Conservation (phyloP, 2,329 filamentous ascomycete species). For the Boeremia lycopersici region DNA sequence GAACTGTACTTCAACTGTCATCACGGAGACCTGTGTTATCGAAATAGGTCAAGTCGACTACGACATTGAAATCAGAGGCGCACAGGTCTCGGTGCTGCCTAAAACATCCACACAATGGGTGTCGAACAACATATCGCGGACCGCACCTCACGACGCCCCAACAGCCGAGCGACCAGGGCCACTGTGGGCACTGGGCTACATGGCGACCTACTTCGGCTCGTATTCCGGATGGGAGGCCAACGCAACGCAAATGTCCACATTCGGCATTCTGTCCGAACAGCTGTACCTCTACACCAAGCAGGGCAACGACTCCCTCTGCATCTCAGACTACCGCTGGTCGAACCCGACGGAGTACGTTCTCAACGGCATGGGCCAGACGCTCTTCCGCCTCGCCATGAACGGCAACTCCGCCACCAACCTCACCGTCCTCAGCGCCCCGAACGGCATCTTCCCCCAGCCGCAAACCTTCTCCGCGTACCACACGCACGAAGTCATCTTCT, state of each 20-base stretch:
- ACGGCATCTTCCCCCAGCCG: not conserved
- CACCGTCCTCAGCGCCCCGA: not conserved
- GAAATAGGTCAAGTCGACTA: not conserved
- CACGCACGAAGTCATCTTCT: slow-evolving; percentile 8
- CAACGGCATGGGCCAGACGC: slow-evolving; percentile 3
- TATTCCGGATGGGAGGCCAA: slow-evolving; percentile 5
- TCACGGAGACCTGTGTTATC: slow-evolving; percentile 2
- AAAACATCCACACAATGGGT: not conserved
- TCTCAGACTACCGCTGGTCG: slow-evolving; percentile 1
- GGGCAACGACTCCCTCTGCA: not conserved
- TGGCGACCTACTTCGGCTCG: slow-evolving; percentile 4
- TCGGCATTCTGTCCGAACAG: slow-evolving; percentile 3
- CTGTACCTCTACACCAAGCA: not conserved
- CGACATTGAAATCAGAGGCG: not conserved
- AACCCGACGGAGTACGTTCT: slow-evolving; percentile 1
- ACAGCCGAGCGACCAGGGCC: not conserved
- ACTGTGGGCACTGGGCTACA: not conserved
- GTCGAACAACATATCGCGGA: slow-evolving; percentile 2
- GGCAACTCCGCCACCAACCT: slow-evolving; percentile 6
- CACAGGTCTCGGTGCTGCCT: not conserved
- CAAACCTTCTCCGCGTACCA: not conserved
- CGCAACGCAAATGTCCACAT: not conserved
- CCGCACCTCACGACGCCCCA: not conserved
- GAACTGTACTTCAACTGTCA: not conserved
- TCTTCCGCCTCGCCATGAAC: slow-evolving; percentile 4